phyloP scores from a whole-genome alignment of 257 asterid genomes.

The Scutellaria baicalensis region DNA sequence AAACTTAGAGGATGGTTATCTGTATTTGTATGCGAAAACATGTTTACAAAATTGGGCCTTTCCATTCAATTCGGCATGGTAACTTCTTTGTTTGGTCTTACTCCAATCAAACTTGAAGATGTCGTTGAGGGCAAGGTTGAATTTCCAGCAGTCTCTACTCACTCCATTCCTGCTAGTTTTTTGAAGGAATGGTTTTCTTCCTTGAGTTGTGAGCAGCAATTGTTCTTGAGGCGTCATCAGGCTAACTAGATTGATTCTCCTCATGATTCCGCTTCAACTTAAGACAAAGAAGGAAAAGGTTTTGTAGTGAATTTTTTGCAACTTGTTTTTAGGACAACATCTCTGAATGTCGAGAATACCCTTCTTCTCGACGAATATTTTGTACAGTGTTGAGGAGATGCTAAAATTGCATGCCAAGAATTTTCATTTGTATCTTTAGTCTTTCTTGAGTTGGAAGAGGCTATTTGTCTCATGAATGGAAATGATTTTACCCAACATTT shows the following conservation, averaged over 20 bases:
- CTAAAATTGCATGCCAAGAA: neutral
- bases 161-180: conserved; percentile 27
- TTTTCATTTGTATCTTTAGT: neutral
- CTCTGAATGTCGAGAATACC: neutral
- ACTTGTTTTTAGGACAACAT: neutral
- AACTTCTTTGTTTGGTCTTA: conserved; percentile 42
- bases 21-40: conserved; percentile 18
- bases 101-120: conserved; percentile 43
- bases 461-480: neutral
- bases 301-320: neutral
- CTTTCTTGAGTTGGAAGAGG: neutral
- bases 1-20: conserved; percentile 43
- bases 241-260: neutral
- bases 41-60: conserved; percentile 26
- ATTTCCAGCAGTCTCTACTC: conserved; percentile 16
- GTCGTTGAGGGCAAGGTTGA: conserved; percentile 22
- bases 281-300: neutral
- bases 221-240: conserved; percentile 36
- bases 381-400: conserved; percentile 1
- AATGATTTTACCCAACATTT: neutral
- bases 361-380: neutral
- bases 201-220: conserved; percentile 52
- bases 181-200: conserved; percentile 58
- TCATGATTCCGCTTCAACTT: neutral
- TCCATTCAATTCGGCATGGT: conserved; percentile 39